These are phyloP conservation scores for Sugiyamaella grinbergsii DNA, from an alignment of 1,139 yeast genomes.

Conservation along the genomic window DNA sequence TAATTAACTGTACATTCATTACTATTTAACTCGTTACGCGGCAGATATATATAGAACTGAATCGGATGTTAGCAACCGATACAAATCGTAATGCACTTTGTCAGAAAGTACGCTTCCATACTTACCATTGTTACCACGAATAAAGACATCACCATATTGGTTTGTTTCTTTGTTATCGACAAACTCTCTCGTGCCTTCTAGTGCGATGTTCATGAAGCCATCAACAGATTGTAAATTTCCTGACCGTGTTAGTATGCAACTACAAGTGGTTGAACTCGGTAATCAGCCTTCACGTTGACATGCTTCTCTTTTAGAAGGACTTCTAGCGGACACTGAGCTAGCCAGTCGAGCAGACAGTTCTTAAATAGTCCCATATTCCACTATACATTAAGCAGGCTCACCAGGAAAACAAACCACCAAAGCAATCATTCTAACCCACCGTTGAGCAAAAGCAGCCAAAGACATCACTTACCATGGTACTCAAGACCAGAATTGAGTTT, in stretches of 20 bases:
- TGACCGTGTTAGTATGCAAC: constrained; percentile 15
- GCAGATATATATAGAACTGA: constrained; percentile 18
- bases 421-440: too few species aligned
- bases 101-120: background rate
- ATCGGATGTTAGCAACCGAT: background rate
- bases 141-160: constrained; percentile 82
- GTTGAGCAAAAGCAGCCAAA: background rate
- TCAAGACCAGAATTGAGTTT: constrained; percentile 86
- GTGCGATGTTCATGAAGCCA: constrained; percentile 94
- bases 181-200: constrained; percentile 72
- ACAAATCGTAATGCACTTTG: too few species aligned
- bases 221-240: constrained; percentile 86
- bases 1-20: background rate
- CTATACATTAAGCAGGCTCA: too few species aligned
- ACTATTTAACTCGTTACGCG: constrained; percentile 11
- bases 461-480: constrained; percentile 55
- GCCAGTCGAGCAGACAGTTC: too few species aligned
- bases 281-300: too few species aligned
- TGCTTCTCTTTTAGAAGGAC: too few species aligned
- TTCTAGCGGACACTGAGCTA: too few species aligned
- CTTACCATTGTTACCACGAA: constrained; percentile 88
- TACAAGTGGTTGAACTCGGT: too few species aligned
- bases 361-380: too few species aligned
- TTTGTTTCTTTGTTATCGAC: constrained; percentile 59
- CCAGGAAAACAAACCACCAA: too few species aligned